A percentile compares a stretch with the other conserved stretches of the same genome.
Evolutionary conservation across 2,329 filamentous ascomycete species (phyloP).

Genomic region (Penicillium griseofulvum): DNA sequence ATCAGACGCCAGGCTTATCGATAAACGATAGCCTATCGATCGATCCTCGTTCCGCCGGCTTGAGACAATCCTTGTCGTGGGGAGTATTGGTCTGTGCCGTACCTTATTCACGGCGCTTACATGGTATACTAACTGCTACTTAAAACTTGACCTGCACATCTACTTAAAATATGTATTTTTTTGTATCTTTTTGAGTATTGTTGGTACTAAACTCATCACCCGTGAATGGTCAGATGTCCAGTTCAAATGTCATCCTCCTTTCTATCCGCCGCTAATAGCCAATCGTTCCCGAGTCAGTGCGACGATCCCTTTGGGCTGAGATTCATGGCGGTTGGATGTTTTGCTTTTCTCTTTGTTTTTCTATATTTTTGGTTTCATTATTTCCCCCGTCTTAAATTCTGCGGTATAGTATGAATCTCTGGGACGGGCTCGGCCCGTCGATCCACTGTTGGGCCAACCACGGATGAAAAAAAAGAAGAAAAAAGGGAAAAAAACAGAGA

Average conservation of each 20-base stretch:
- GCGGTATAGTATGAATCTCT: constrained; percentile 5
- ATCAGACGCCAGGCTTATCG: constrained; percentile 12
- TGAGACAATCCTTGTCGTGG: constrained; percentile 9
- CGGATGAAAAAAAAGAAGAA: not conserved
- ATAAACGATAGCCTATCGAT: constrained; percentile 19
- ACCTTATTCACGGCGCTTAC: constrained; percentile 7
- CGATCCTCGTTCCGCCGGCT: constrained; percentile 1
- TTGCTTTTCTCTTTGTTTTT: not conserved
- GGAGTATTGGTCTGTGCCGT: constrained; percentile 9
- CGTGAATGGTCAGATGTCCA: constrained; percentile 3
- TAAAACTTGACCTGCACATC: not conserved
- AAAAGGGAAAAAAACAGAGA: not conserved
- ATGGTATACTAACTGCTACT: not conserved
- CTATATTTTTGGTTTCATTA: not conserved
- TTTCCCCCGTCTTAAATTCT: not conserved
- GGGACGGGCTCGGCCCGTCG: constrained; percentile 23
- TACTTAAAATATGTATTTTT: not conserved
- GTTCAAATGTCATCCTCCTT: constrained; percentile 6
- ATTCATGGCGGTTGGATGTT: not conserved
- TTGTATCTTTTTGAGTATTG: not conserved
- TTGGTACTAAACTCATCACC: not conserved
- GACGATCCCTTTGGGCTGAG: constrained; percentile 6
- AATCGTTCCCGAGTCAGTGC: constrained; percentile 12
- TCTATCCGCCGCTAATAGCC: constrained; percentile 4
- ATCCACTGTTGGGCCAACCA: constrained; percentile 19